Evolutionary conservation across 352 stramenopile genomes (phyloP), one percentile per base, ranked within the genome.

Genomic region (Phytopythium delawarense): DNA sequence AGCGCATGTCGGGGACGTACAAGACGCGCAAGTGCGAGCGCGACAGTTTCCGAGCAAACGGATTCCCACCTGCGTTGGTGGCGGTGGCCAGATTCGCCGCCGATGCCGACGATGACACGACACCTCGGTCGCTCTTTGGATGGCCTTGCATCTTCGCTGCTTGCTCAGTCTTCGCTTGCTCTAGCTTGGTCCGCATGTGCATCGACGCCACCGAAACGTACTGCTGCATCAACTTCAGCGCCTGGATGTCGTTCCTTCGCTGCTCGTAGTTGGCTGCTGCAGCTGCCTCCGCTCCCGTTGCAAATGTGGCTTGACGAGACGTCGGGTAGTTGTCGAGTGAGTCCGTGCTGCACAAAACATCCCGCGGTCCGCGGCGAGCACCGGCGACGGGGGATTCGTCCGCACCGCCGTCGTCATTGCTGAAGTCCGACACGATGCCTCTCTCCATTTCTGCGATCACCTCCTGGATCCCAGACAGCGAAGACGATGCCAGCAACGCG

Each of bases 171-270:
- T 92, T 82, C 11, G 82, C 79, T 40, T 94, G 72, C 65, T 96
- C 79, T 65, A 96, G 81, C 59, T 94, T 96, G 57, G 79, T 94
- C n/a, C 80, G 77, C 87, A 96, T 94, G 61, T 96, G 87, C 75
- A 89, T 92, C 42, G 87, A 96, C 5, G 87, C 87, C 59, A 94
- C 91, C 11, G 75, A 80, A 13, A 96, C 85, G 56, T 96, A 96
- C 63, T 96, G 77, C 55, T 94, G 81, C 81, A 96, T 94, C 15
- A 96, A 74, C 58, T 89, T 89, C 9, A 96, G 63, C 16, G 76
- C 86, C 61, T 88, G 78, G 25, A 86, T 79, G 42, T 96, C 84
- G 46, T 94, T 88, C 52, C 87, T 91, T 45, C 76, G 76, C 53
- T 84, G 75, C 48, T 94, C 83, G 39, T 91, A 91, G 23, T 61